Conservation (phyloP, 2,329 filamentous ascomycete genomes). For the Arthrobotrys sphaeroides region DNA sequence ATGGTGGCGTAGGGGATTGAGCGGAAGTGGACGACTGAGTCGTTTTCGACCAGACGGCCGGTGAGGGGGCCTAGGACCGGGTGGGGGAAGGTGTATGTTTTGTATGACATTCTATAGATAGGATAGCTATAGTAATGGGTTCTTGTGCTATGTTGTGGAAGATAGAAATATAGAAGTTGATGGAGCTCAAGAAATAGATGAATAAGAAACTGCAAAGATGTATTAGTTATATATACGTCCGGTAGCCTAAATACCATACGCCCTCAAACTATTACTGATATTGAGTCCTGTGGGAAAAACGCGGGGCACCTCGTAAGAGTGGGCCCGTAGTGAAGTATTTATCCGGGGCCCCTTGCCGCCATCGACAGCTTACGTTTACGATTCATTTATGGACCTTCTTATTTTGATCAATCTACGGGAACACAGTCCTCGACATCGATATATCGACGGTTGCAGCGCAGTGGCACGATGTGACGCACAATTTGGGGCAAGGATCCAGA, state of each 20-base stretch:
- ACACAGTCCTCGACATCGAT: too few species aligned
- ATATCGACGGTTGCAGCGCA: too few species aligned
- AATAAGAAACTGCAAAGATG: neutral
- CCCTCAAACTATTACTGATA: too few species aligned
- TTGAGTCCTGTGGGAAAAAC: neutral
- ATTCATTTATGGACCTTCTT: neutral
- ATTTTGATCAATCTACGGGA: neutral
- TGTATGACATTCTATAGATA: constrained; percentile 2
- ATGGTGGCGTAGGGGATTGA: constrained; percentile 47
- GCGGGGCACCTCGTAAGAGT: neutral
- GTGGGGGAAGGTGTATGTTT: constrained; percentile 31
- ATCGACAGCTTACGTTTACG: neutral
- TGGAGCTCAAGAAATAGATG: neutral
- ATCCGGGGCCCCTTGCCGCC: neutral
- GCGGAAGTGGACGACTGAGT: constrained; percentile 41
- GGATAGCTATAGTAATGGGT: too few species aligned
- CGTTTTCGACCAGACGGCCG: constrained; percentile 40
- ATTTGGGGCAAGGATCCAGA: too few species aligned
- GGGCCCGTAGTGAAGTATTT: neutral
- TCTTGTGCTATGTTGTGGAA: too few species aligned
- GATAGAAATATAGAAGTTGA: neutral
- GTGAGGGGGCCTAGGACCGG: constrained; percentile 34
- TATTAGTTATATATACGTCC: too few species aligned
- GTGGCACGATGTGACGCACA: too few species aligned
- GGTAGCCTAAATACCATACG: too few species aligned